Percentiles rank a stretch among this genome's conserved stretches.
Conservation (phyloP, 148 eudicot genomes). For the Nepenthes gracilis region DNA sequence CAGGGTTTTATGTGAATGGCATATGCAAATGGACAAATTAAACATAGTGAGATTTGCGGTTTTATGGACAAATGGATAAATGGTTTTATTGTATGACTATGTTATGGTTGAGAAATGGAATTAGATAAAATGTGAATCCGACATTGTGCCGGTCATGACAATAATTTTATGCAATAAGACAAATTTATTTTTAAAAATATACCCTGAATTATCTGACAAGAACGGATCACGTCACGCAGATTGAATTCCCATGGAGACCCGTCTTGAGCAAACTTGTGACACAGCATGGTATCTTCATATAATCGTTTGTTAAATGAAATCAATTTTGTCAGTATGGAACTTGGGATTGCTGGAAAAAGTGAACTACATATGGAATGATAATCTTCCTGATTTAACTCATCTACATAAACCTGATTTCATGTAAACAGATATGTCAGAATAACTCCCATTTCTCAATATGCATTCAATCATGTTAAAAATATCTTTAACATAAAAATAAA, state of each 20-base stretch:
- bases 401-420: conserved; percentile 78
- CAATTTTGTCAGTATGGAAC: conserved; percentile 36
- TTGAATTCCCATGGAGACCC: conserved; percentile 99
- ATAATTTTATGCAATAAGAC: not conserved
- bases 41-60: too few species aligned
- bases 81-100: too few species aligned
- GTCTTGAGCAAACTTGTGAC: conserved; percentile 64
- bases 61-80: too few species aligned
- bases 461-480: not conserved
- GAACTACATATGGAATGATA: conserved; percentile 67
- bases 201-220: conserved; percentile 89
- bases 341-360: conserved; percentile 50
- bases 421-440: not conserved
- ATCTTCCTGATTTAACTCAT: conserved; percentile 77
- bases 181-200: not conserved
- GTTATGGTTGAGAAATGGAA: too few species aligned
- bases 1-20: too few species aligned
- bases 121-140: too few species aligned
- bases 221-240: conserved; percentile 85
- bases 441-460: not conserved
- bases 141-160: not conserved
- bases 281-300: conserved; percentile 79
- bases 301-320: conserved; percentile 62
- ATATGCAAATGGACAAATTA: too few species aligned
- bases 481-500: not conserved